phyloP scores from a whole-genome alignment of 768 basidiomycete species.

The Tephrocybe sp. region DNA sequence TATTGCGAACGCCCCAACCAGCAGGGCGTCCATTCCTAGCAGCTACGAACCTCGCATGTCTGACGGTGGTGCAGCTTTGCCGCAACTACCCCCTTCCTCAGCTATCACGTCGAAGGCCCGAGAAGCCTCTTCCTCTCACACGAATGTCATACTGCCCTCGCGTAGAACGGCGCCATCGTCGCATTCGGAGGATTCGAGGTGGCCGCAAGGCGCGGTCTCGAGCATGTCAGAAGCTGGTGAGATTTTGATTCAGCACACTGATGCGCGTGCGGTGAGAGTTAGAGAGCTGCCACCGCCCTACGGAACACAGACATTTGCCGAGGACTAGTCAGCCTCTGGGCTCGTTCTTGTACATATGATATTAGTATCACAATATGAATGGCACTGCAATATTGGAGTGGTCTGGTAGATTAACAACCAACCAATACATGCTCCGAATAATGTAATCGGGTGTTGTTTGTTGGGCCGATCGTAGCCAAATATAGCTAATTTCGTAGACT shows the following conservation, averaged over 20 bases:
- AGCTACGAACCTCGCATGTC: not conserved
- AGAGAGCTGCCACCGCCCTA: conserved; percentile 39
- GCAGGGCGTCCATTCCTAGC: not conserved
- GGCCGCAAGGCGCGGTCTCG: conserved; percentile 2
- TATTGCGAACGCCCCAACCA: not conserved
- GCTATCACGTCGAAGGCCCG: not conserved
- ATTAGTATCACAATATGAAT: too few species aligned
- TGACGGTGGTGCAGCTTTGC: not conserved
- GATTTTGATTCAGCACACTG: conserved; percentile 35
- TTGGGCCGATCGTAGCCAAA: too few species aligned
- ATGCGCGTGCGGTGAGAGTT: conserved; percentile 30
- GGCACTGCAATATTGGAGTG: too few species aligned
- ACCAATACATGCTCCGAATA: too few species aligned
- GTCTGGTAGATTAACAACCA: too few species aligned
- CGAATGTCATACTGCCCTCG: not conserved
- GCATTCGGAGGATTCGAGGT: conserved; percentile 10
- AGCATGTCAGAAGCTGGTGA: conserved; percentile 11
- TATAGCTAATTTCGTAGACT: not conserved
- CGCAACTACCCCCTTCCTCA: not conserved
- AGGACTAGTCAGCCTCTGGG: too few species aligned
- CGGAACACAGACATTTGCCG: conserved; percentile 8
- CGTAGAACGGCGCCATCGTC: not conserved
- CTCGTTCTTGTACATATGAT: too few species aligned
- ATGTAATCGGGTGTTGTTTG: too few species aligned
- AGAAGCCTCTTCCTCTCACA: not conserved